Evolutionary conservation across 2,329 filamentous ascomycete genomes (phyloP).

Genomic region (Cephalotrichum gorgonifer): DNA sequence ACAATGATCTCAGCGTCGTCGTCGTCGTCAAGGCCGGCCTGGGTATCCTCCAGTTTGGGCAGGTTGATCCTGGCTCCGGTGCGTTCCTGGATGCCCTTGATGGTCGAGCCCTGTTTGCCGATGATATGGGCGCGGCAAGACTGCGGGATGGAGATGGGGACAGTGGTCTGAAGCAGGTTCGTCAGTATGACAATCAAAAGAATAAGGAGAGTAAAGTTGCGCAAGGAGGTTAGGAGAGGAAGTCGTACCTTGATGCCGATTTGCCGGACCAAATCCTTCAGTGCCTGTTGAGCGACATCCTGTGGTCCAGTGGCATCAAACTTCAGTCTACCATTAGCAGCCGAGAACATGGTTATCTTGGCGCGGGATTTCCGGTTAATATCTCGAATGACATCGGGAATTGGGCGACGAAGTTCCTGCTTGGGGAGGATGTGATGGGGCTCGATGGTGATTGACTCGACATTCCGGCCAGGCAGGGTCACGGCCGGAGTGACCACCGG

Average conservation of each 20-base stretch:
- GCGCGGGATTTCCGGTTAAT: constrained; percentile 89
- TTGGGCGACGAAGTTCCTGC: constrained; percentile 70
- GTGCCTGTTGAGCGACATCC: constrained; percentile 74
- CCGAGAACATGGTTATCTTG: constrained; percentile 65
- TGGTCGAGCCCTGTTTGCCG: constrained; percentile 79
- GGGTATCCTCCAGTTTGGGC: constrained; percentile 63
- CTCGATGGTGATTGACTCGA: constrained; percentile 64
- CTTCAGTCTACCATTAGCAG: constrained; percentile 61
- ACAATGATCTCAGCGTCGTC: constrained; percentile 82
- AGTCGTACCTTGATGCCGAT: constrained; percentile 66
- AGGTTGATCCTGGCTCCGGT: constrained; percentile 87
- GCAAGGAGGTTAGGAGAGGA: neutral
- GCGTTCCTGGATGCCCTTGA: constrained; percentile 81
- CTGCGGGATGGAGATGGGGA: constrained; percentile 21
- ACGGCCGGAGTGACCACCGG: constrained; percentile 40
- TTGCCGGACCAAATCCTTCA: constrained; percentile 81
- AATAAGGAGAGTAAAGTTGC: neutral
- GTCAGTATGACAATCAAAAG: constrained; percentile 1
- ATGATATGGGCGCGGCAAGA: constrained; percentile 86
- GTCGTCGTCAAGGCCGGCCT: constrained; percentile 48
- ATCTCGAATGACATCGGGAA: constrained; percentile 77
- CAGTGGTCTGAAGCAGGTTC: constrained; percentile 7
- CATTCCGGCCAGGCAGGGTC: constrained; percentile 72
- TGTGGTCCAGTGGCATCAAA: constrained; percentile 81
- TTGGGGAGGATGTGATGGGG: constrained; percentile 68